A percentile compares a stretch with the other conserved stretches of the same genome.
Conservation (phyloP, 2,329 filamentous ascomycete genomes). For the Furcasterigmium furcatum region DNA sequence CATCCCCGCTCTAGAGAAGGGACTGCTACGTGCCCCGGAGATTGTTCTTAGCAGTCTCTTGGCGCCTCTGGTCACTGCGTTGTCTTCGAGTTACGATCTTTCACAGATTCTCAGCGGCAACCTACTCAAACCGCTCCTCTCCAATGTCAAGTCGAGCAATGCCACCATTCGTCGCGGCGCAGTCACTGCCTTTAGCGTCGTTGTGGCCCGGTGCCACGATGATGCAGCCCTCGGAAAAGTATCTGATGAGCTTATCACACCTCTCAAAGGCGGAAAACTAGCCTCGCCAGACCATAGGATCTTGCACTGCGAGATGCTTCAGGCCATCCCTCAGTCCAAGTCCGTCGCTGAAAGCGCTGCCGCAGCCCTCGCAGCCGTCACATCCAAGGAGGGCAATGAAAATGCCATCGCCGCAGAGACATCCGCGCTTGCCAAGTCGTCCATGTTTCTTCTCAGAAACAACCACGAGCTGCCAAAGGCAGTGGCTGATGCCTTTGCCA, state of each 20-base stretch:
- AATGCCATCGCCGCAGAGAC: constrained; percentile 74
- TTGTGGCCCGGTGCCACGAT: constrained; percentile 62
- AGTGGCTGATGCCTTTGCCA: constrained; percentile 68
- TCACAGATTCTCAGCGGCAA: constrained; percentile 69
- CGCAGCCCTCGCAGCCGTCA: constrained; percentile 62
- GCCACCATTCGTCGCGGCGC: constrained; percentile 71
- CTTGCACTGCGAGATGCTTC: constrained; percentile 78
- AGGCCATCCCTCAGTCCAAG: constrained; percentile 56
- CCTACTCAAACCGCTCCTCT: constrained; percentile 82
- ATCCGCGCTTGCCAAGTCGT: constrained; percentile 63
- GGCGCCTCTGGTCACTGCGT: constrained; percentile 65
- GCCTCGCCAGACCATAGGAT: constrained; percentile 81
- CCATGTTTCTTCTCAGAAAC: constrained; percentile 59
- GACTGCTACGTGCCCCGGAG: constrained; percentile 84
- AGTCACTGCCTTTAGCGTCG: constrained; percentile 66
- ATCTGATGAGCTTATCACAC: constrained; percentile 72
- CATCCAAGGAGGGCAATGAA: constrained; percentile 87
- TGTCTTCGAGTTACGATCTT: constrained; percentile 72
- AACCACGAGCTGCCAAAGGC: constrained; percentile 61
- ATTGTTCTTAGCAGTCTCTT: constrained; percentile 80
- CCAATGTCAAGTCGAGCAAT: constrained; percentile 90
- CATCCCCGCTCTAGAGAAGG: constrained; percentile 82
- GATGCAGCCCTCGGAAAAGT: constrained; percentile 60
- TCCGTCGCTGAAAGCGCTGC: constrained; percentile 65
- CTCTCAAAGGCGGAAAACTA: constrained; percentile 81